phyloP scores from a whole-genome alignment of 306 rosid species.

The Quillaja saponaria region DNA sequence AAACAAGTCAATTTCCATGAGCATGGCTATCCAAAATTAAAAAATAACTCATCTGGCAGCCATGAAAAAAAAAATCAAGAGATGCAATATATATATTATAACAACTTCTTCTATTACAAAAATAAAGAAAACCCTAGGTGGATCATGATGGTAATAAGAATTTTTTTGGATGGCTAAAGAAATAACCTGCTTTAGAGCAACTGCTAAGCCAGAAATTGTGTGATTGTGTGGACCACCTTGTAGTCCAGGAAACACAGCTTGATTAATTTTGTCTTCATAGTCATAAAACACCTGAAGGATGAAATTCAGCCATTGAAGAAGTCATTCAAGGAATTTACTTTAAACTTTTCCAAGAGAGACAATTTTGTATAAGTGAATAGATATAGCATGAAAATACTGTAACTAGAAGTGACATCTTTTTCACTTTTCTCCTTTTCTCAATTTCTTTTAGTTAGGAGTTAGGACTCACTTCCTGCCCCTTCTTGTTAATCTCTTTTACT shows the following conservation, averaged over 20 bases:
- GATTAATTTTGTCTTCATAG: conserved; percentile 80
- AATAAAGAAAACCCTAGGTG: conserved; percentile 8
- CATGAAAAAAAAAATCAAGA: not conserved
- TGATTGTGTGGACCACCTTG: conserved; percentile 99
- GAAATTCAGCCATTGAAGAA: conserved; percentile 26
- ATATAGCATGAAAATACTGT: not conserved
- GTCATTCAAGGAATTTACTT: conserved; percentile 21
- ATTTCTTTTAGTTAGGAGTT: conserved; percentile 17
- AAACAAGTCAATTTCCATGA: conserved; percentile 27
- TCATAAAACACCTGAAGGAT: conserved; percentile 65
- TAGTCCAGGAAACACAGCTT: conserved; percentile 95
- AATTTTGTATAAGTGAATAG: conserved; percentile 15
- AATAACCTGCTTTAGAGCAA: conserved; percentile 88
- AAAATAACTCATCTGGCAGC: not conserved
- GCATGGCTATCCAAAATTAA: conserved; percentile 21
- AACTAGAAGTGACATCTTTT: conserved; percentile 6
- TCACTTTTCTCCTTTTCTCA: conserved; percentile 10
- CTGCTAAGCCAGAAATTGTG: conserved; percentile 81
- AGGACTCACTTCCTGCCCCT: conserved; percentile 87
- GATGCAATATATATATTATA: conserved; percentile 19
- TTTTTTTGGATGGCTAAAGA: conserved; percentile 26
- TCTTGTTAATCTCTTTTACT: conserved; percentile 76
- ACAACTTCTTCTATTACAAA: conserved; percentile 20
- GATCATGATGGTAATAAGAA: conserved; percentile 6
- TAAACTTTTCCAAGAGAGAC: conserved; percentile 27